Conservation (phyloP, 192 early-diverging fungal species). For the Podila epigama region DNA sequence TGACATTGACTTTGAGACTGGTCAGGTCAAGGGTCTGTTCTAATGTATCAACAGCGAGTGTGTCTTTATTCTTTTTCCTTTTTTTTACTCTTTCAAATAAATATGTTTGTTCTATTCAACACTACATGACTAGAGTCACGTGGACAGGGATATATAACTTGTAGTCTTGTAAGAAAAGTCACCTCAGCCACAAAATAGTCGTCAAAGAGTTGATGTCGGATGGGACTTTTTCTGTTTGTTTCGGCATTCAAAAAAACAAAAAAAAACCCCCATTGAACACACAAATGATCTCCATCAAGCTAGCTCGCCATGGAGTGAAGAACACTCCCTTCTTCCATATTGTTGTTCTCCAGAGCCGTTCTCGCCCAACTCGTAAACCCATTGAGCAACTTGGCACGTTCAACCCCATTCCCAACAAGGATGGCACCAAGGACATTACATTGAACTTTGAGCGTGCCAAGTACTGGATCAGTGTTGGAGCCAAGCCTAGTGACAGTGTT, state of each 20-base stretch:
- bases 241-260: no score
- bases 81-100: neutral
- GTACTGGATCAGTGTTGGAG: slow-evolving; percentile 97
- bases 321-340: slow-evolving; percentile 95
- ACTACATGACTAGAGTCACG: no score
- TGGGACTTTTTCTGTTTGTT: no score
- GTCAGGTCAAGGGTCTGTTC: slow-evolving; percentile 88
- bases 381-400: slow-evolving; percentile 93
- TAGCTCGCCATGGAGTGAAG: slow-evolving; percentile 89
- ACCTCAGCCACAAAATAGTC: no score
- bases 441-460: slow-evolving; percentile 90
- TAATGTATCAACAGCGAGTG: no score
- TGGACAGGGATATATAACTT: no score
- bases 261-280: slow-evolving; percentile 2
- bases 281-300: slow-evolving; percentile 79
- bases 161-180: no score
- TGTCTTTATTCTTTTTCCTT: no score
- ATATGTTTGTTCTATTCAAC: no score
- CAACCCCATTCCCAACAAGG: slow-evolving; percentile 81
- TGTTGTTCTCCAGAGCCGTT: slow-evolving; percentile 85
- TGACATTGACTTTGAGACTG: slow-evolving; percentile 87
- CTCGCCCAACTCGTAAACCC: slow-evolving; percentile 85
- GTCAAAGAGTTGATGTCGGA: no score
- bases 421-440: slow-evolving; percentile 84
- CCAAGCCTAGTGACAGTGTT: slow-evolving; percentile 94